phyloP scores from a whole-genome alignment of 495 filamentous ascomycete genomes.

The Podospora pseudoanserina region DNA sequence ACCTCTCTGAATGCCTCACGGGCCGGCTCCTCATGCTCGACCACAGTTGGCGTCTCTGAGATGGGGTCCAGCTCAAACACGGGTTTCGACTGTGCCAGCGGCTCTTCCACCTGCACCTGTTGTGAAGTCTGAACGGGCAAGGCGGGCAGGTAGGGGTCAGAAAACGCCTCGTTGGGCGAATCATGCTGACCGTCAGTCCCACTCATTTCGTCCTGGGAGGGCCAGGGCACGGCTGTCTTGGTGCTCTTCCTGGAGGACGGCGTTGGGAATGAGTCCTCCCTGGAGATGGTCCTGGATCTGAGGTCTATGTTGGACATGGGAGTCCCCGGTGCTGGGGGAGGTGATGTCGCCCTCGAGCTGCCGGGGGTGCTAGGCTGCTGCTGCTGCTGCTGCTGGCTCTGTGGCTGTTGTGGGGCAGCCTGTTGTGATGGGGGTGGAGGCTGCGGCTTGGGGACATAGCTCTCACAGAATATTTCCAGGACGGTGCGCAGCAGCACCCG shows the following conservation, averaged over 20 bases:
- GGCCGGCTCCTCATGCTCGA: slow-evolving; percentile 13
- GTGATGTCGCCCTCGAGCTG: slow-evolving; percentile 22
- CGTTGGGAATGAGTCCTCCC: slow-evolving; percentile 16
- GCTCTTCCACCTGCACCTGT: slow-evolving; percentile 1
- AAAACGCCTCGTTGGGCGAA: slow-evolving; percentile 3
- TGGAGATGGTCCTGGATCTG: slow-evolving; percentile 24
- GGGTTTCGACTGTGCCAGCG: slow-evolving; percentile 11
- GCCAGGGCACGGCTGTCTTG: slow-evolving; percentile 15
- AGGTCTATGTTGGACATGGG: slow-evolving; percentile 25
- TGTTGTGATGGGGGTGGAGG: slow-evolving; percentile 1
- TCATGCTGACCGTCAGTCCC: slow-evolving; percentile 8
- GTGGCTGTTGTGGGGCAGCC: slow-evolving; percentile 8
- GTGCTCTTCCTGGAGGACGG: slow-evolving; percentile 16
- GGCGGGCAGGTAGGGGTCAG: slow-evolving; percentile 11
- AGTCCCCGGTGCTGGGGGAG: slow-evolving; percentile 12
- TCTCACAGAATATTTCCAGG: slow-evolving; percentile 36
- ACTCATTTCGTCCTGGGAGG: slow-evolving; percentile 16
- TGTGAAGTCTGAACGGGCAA: background rate
- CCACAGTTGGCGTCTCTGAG: slow-evolving; percentile 6
- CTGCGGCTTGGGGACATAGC: slow-evolving; percentile 12
- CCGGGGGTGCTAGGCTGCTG: slow-evolving; percentile 8
- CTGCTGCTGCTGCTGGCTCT: background rate
- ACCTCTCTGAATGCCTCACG: background rate
- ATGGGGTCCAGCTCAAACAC: slow-evolving; percentile 10
- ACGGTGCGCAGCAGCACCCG: slow-evolving; percentile 32